These are phyloP conservation scores for Cucurbita ficifolia DNA, from an alignment of 306 rosid species.

Conservation along the genomic window DNA sequence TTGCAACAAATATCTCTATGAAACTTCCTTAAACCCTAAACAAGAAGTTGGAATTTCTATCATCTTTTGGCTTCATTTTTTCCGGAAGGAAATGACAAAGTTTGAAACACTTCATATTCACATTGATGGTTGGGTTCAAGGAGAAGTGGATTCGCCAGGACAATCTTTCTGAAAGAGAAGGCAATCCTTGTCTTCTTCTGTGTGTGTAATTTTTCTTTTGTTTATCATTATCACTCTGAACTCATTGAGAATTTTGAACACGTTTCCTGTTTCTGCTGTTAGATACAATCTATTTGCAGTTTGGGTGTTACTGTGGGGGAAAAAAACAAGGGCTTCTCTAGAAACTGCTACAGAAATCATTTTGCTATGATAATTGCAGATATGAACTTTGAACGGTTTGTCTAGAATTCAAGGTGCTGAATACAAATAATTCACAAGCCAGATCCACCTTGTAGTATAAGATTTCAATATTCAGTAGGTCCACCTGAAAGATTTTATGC, in stretches of 20 bases:
- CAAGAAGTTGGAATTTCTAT: neutral
- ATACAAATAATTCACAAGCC: neutral
- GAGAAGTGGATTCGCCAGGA: neutral
- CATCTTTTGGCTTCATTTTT: neutral
- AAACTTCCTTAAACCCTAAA: neutral
- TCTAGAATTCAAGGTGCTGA: neutral
- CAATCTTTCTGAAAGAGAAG: neutral
- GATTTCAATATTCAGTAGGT: slow-evolving; percentile 24
- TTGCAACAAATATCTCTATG: neutral
- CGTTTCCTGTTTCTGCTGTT: neutral
- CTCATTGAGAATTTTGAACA: neutral
- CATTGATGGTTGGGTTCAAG: neutral
- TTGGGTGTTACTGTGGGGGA: neutral
- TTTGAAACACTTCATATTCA: neutral
- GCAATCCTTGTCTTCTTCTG: neutral
- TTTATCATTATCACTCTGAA: neutral
- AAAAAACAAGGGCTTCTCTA: neutral
- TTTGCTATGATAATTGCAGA: neutral
- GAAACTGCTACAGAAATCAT: neutral
- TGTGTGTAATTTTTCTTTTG: neutral
- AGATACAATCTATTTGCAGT: neutral
- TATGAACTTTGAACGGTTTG: neutral
- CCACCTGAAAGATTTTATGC: slow-evolving; percentile 33
- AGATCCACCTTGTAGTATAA: slow-evolving; percentile 7
- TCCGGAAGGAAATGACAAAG: neutral